Evolutionary conservation across 2,329 filamentous ascomycete genomes (phyloP).

Genomic region (Monilinia polystroma): DNA sequence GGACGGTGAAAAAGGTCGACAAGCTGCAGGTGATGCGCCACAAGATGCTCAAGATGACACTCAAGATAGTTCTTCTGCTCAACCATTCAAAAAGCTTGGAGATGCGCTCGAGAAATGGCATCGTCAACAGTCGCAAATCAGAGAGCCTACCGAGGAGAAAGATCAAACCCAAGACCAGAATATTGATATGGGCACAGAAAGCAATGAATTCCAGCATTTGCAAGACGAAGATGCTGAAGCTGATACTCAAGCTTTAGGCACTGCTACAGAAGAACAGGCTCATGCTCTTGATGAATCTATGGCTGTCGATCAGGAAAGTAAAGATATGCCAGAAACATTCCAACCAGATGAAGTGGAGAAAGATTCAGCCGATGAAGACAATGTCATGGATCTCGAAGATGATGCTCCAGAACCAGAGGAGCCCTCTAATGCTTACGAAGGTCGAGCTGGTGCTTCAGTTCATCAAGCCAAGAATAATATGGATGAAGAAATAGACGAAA

Average conservation of each 20-base stretch:
- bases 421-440: slow-evolving; percentile 53
- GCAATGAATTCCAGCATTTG: slow-evolving; percentile 90
- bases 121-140: slow-evolving; percentile 79
- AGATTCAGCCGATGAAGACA: slow-evolving; percentile 47
- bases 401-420: slow-evolving; percentile 45
- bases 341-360: slow-evolving; percentile 45
- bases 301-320: slow-evolving; percentile 71
- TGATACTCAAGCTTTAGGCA: slow-evolving; percentile 90
- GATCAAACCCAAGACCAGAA: slow-evolving; percentile 40
- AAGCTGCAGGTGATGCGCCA: slow-evolving; percentile 45
- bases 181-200: slow-evolving; percentile 60
- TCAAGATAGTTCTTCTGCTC: slow-evolving; percentile 48
- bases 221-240: slow-evolving; percentile 76
- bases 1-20: slow-evolving; percentile 54
- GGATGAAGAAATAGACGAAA: slow-evolving; percentile 49
- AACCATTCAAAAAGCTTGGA: slow-evolving; percentile 91
- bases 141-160: slow-evolving; percentile 52
- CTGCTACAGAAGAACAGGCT: slow-evolving; percentile 82
- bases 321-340: slow-evolving; percentile 57
- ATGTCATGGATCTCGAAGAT: slow-evolving; percentile 45
- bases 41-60: slow-evolving; percentile 41
- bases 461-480: slow-evolving; percentile 46
- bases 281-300: slow-evolving; percentile 84
- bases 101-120: slow-evolving; percentile 94
- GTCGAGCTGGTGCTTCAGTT: slow-evolving; percentile 58